phyloP scores from a whole-genome alignment of 805 yeast species.

The Candida corydali region DNA sequence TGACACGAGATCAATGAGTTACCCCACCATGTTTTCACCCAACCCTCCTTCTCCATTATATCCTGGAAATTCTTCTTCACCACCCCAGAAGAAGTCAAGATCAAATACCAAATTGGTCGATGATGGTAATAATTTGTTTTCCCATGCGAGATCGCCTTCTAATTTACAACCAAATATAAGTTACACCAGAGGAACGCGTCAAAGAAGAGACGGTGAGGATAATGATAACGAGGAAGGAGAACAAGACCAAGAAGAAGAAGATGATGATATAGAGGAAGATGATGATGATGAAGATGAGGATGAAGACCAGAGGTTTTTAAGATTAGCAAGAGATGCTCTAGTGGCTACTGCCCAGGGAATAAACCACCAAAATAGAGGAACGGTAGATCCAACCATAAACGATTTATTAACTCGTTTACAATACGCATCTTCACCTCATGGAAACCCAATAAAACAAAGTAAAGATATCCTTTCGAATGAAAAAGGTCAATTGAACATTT shows the following conservation, averaged over 20 bases:
- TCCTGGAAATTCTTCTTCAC: slow-evolving; percentile 4
- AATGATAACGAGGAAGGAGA: not conserved
- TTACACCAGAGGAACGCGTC: slow-evolving; percentile 9
- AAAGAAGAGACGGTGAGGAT: not conserved
- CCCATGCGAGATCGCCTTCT: not conserved
- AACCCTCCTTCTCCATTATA: slow-evolving; percentile 5
- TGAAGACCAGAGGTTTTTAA: slow-evolving; percentile 53
- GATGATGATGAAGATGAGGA: slow-evolving; percentile 9
- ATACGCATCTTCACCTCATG: slow-evolving; percentile 57
- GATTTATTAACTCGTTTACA: slow-evolving; percentile 57
- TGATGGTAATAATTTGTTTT: slow-evolving; percentile 3
- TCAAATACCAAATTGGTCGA: not conserved
- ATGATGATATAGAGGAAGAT: not conserved
- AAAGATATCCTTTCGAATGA: slow-evolving; percentile 31
- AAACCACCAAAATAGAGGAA: slow-evolving; percentile 16
- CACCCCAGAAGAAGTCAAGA: slow-evolving; percentile 3
- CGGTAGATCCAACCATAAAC: slow-evolving; percentile 60
- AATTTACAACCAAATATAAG: slow-evolving; percentile 11
- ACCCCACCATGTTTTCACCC: slow-evolving; percentile 6
- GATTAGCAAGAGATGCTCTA: slow-evolving; percentile 59
- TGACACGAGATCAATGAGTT: slow-evolving; percentile 1
- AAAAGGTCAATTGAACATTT: slow-evolving; percentile 40
- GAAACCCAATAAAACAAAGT: slow-evolving; percentile 40
- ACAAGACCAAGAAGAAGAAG: not conserved
- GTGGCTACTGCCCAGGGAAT: slow-evolving; percentile 47